These are phyloP conservation scores for Xerocomus nothofagi DNA, from an alignment of 1,284 basidiomycete species.

Conservation along the genomic window DNA sequence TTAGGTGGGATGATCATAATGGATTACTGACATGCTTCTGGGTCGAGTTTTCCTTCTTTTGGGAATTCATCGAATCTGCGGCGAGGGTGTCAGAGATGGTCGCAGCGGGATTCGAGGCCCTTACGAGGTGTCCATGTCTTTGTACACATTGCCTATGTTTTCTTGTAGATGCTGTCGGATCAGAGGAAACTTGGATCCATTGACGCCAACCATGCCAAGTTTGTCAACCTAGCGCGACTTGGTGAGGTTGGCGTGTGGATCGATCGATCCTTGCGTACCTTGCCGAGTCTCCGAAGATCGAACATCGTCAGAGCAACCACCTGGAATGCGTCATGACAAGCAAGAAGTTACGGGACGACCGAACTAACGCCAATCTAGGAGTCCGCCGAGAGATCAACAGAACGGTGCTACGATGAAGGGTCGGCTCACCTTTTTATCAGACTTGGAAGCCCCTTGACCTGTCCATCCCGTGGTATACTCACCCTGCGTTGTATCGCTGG, in stretches of 20 bases:
- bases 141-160: conserved; percentile 85
- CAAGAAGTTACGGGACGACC: conserved; percentile 1
- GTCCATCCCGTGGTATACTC: conserved; percentile 97
- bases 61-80: conserved; percentile 79
- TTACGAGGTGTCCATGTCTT: conserved; percentile 80
- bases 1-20: not conserved
- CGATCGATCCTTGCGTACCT: conserved; percentile 47
- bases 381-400: conserved; percentile 4
- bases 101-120: conserved; percentile 22
- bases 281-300: conserved; percentile 83
- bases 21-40: conserved; percentile 72
- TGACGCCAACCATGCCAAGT: conserved; percentile 82
- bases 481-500: conserved; percentile 45
- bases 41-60: conserved; percentile 64
- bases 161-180: conserved; percentile 80
- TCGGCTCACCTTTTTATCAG: conserved; percentile 81
- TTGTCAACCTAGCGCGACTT: conserved; percentile 52
- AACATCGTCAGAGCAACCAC: conserved; percentile 90
- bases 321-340: conserved; percentile 39
- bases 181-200: conserved; percentile 82
- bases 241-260: not conserved
- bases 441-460: conserved; percentile 84
- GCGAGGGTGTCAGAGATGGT: conserved; percentile 1
- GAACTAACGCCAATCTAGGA: conserved; percentile 63
- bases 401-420: not conserved